Base-by-base conservation (phyloP, 2,329 filamentous ascomycete genomes). In the Allantophomopsis cytisporea region DNA sequence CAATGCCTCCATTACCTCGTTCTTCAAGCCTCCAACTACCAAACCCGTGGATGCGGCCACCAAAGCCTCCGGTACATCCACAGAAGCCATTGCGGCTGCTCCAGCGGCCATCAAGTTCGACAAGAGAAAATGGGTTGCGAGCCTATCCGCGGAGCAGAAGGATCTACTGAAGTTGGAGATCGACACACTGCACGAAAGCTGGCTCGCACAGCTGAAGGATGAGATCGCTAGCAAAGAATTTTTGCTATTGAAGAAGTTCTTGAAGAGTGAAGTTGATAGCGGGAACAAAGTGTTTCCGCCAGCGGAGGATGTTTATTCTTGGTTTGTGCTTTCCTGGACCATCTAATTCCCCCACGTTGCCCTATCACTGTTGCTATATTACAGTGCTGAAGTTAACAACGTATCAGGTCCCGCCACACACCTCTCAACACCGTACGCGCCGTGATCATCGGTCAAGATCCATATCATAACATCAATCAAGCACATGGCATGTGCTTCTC, bases 401-500 rank as follows among this genome's bases (percentile, higher is more conserved):
- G 18, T 33, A n/a, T 43, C n/a, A 95, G 89, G 89, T 95, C 89
- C 44, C 83, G 87, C 18, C 83, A 94, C 59, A 95, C 89, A 1
- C 88, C 91, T 7, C 79, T 98, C 50, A 66, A 80, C 63, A 80
- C 71, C 12, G 88, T 96, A 58, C 94, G 94, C 60, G 83, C 83
- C 41, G 88, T 98, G 44, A 87, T 98, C 54, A 62, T 96, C 40
- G 91, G 91, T 47, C 91, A 98, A 64, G 91, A 98, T 58, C 91
- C 91, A 2, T 98, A 98, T 60, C 91, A 98, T 66, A 94, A 94
- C 58, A 60, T 76, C 58, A 93, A 93, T 60, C 91, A 98, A 68
- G 91, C 91, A 38, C 91, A 96, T 60, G 91, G 91, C 34, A 78
- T 98, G 43, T 89, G 84, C 57, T 98, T 98, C 69, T 94, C 86